Evolutionary conservation across 2,329 filamentous ascomycete species (phyloP).

Genomic region (Venturia oleaginea): DNA sequence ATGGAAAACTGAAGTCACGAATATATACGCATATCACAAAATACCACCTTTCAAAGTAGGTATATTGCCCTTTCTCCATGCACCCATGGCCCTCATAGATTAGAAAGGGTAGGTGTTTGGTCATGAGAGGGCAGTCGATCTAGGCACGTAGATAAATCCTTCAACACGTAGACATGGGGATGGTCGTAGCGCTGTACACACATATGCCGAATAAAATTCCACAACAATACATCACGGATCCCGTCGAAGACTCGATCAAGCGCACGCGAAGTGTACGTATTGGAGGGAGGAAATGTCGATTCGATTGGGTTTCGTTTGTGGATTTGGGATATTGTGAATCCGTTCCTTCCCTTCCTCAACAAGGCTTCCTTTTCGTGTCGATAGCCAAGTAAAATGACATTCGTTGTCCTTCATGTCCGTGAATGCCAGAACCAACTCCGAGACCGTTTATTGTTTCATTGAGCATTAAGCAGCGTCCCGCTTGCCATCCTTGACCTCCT

Average conservation of each 20-base stretch:
- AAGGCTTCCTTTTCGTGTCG: neutral
- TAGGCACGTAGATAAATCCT: constrained; percentile 59
- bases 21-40: neutral
- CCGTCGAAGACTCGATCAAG: neutral
- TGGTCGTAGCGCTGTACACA: constrained; percentile 60
- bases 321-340: constrained; percentile 1
- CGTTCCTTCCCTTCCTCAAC: neutral
- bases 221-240: neutral
- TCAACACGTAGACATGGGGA: constrained; percentile 55
- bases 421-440: constrained; percentile 10
- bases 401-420: neutral
- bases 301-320: neutral
- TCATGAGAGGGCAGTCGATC: constrained; percentile 50
- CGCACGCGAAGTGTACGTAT: neutral
- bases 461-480: constrained; percentile 66
- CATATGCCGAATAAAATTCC: constrained; percentile 45
- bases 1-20: too few species aligned
- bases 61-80: constrained; percentile 56
- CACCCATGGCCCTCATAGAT: constrained; percentile 46
- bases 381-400: constrained; percentile 7
- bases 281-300: neutral
- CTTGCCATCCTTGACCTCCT: constrained; percentile 97
- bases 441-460: neutral
- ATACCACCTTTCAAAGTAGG: neutral
- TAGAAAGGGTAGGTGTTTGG: constrained; percentile 51